These are phyloP conservation scores for Fagopyrum esculentum DNA, from an alignment of 148 eudicot species.

Conservation along the genomic window DNA sequence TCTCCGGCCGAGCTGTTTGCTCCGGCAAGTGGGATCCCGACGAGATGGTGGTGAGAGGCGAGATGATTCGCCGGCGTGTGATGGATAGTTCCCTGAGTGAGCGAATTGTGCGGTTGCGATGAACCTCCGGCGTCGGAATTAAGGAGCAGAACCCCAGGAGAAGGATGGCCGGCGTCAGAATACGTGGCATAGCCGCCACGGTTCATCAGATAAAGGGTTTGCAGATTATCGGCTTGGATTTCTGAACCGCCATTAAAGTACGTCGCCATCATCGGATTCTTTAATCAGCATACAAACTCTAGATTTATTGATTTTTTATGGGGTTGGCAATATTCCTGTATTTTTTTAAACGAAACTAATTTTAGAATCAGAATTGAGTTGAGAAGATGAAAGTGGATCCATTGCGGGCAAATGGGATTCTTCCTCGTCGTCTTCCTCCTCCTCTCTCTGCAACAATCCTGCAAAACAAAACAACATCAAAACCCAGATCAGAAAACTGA, in stretches of 20 bases:
- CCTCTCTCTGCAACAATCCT: background rate
- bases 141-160: background rate
- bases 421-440: background rate
- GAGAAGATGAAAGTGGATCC: background rate
- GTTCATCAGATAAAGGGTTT: conserved; percentile 75
- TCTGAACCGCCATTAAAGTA: conserved; percentile 59
- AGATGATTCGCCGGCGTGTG: background rate
- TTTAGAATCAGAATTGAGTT: background rate
- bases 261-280: conserved; percentile 39
- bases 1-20: background rate
- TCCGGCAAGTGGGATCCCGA: conserved; percentile 49
- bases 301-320: background rate
- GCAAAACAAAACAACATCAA: background rate
- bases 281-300: background rate
- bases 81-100: conserved; percentile 19
- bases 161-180: background rate
- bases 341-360: background rate
- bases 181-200: conserved; percentile 14
- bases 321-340: conserved; percentile 1
- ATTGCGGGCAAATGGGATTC: background rate
- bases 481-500: background rate
- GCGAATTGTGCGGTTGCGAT: background rate
- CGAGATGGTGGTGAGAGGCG: conserved; percentile 40
- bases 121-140: background rate
- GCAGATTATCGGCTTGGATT: conserved; percentile 58